Percentiles rank a stretch among this genome's conserved stretches.
Evolutionary conservation across 192 early-diverging fungal genomes (phyloP).

Genomic region (Chytriomyces confervae): DNA sequence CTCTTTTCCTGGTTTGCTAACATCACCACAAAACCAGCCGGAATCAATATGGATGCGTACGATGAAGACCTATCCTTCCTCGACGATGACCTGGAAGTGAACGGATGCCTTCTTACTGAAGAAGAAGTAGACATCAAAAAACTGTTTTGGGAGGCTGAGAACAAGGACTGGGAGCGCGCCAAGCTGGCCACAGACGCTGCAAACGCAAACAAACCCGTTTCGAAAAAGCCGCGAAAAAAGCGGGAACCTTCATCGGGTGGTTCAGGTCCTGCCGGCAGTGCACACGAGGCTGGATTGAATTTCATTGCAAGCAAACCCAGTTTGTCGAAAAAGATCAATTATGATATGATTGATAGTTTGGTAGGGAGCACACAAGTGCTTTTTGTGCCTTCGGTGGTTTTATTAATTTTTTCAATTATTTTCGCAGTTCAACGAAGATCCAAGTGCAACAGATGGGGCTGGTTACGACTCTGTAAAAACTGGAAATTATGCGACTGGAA

Average conservation of each 20-base stretch:
- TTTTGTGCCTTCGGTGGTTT: background rate
- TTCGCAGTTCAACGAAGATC: constrained; percentile 12
- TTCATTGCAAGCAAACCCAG: constrained; percentile 70
- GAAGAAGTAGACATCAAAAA: constrained; percentile 83
- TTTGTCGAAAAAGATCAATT: constrained; percentile 92
- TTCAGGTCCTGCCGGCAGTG: background rate
- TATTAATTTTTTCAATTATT: background rate
- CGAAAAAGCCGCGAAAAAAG: constrained; percentile 14
- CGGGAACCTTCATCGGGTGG: constrained; percentile 50
- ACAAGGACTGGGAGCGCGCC: constrained; percentile 73
- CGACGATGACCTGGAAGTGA: constrained; percentile 57
- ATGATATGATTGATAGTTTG: constrained; percentile 72
- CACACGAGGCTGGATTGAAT: constrained; percentile 74
- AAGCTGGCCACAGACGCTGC: constrained; percentile 43
- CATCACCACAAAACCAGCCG: background rate
- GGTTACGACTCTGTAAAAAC: constrained; percentile 1
- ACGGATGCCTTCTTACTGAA: constrained; percentile 63
- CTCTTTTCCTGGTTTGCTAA: background rate
- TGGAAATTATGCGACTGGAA: constrained; percentile 9
- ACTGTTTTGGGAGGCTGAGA: constrained; percentile 83
- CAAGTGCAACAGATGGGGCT: background rate
- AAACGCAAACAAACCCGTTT: constrained; percentile 27
- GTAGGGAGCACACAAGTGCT: constrained; percentile 3
- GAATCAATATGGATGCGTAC: constrained; percentile 28
- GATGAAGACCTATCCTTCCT: constrained; percentile 51